These are phyloP conservation scores for Hyparrhenia diplandra DNA, from an alignment of 176 grass and related monocot genomes.

Conservation along the genomic window DNA sequence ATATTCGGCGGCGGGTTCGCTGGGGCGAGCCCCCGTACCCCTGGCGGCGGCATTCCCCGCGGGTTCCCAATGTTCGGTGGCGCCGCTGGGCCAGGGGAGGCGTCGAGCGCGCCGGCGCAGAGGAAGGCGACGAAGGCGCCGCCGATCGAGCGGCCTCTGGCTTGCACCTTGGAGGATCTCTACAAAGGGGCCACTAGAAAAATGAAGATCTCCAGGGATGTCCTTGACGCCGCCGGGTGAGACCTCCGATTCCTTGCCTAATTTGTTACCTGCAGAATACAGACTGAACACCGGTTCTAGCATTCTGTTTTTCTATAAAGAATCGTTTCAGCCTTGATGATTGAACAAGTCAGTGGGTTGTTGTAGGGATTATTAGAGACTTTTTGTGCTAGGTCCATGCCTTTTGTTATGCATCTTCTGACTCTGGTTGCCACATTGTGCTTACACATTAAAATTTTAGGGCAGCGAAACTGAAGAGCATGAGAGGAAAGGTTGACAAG, in stretches of 20 bases:
- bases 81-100: conserved; percentile 23
- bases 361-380: not conserved
- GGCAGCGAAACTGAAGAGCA: not conserved
- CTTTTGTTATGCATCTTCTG: not conserved
- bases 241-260: not conserved
- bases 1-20: conserved; percentile 45
- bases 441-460: not conserved
- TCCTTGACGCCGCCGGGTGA: conserved; percentile 55
- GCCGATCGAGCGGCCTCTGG: conserved; percentile 49
- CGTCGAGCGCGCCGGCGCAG: conserved; percentile 1
- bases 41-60: conserved; percentile 8
- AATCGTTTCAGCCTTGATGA: not conserved
- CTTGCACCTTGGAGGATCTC: conserved; percentile 64
- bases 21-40: not conserved
- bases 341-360: not conserved
- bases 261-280: not conserved
- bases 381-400: not conserved
- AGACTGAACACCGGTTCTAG: not conserved
- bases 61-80: conserved; percentile 30
- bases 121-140: conserved; percentile 29
- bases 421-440: not conserved
- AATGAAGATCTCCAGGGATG: conserved; percentile 82
- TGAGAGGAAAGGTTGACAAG: not conserved
- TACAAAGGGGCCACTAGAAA: conserved; percentile 80
- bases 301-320: not conserved